A percentile compares a stretch with the other conserved stretches of the same genome.
Evolutionary conservation across 225 moss, liverwort and hornwort species (phyloP).

Genomic region (Polytrichum formosum): DNA sequence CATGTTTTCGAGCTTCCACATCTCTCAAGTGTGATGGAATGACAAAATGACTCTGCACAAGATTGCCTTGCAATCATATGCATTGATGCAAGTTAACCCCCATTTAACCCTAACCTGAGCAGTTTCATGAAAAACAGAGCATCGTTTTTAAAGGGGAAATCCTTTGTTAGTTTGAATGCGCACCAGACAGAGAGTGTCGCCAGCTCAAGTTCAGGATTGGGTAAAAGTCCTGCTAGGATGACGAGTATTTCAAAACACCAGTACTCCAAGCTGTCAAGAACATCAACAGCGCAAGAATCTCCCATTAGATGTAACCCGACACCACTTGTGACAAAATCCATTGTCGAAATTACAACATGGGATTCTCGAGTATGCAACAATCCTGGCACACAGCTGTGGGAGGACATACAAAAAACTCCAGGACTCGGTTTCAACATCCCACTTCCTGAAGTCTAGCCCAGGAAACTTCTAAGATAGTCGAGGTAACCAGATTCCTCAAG

Average conservation of each 20-base stretch:
- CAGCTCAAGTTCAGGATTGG: slow-evolving; percentile 58
- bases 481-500: too few relatives aligned
- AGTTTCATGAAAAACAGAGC: background rate
- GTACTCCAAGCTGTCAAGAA: slow-evolving; percentile 58
- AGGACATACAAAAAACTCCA: background rate
- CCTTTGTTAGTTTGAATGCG: background rate
- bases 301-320: too few relatives aligned
- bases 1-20: background rate
- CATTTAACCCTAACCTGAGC: background rate
- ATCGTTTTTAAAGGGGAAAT: background rate
- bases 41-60: background rate
- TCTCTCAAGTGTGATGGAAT: background rate
- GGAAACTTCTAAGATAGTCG: too few relatives aligned
- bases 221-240: slow-evolving; percentile 53
- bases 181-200: slow-evolving; percentile 66
- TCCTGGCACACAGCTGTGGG: background rate
- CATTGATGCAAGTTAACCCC: background rate
- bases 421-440: too few relatives aligned
- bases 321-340: background rate
- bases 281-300: too few relatives aligned
- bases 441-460: too few relatives aligned
- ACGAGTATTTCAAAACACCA: slow-evolving; percentile 68
- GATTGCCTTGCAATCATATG: background rate
- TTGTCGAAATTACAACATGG: background rate
- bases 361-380: background rate